These are phyloP conservation scores for Prinsepia uniflora DNA, from an alignment of 306 rosid species.

Conservation along the genomic window DNA sequence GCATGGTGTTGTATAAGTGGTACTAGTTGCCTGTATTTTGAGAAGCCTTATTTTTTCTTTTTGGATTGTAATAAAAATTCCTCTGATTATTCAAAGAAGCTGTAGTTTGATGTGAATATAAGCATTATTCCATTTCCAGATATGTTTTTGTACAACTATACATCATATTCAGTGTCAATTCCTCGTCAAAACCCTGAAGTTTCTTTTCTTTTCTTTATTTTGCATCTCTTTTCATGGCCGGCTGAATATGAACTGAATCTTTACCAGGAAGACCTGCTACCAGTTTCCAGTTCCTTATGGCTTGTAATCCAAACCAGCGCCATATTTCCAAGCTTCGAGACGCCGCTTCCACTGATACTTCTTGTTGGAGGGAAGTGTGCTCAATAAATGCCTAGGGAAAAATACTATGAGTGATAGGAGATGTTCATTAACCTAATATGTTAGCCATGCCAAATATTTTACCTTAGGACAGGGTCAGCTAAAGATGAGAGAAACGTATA, in stretches of 20 bases:
- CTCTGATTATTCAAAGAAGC: background rate
- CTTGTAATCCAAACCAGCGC: conserved; percentile 91
- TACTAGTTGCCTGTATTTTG: background rate
- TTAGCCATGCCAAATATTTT: conserved; percentile 10
- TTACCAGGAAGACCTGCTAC: background rate
- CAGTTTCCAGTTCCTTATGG: conserved; percentile 27
- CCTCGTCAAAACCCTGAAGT: background rate
- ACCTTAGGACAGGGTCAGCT: conserved; percentile 79
- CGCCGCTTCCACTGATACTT: conserved; percentile 66
- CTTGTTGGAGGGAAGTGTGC: conserved; percentile 49
- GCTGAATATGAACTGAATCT: background rate
- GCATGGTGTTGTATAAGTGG: conserved; percentile 11
- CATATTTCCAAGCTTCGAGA: conserved; percentile 94
- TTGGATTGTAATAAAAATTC: background rate
- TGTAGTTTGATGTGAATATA: background rate
- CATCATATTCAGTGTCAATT: background rate
- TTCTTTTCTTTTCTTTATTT: background rate
- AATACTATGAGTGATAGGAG: conserved; percentile 19
- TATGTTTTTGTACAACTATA: background rate
- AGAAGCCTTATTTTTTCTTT: background rate
- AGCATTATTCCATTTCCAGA: background rate
- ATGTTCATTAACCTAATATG: background rate
- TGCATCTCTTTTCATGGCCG: background rate
- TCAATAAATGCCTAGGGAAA: conserved; percentile 52
- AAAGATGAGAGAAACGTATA: conserved; percentile 68